phyloP scores from a whole-genome alignment of 2,329 filamentous ascomycete genomes.

The Apiospora aurea region DNA sequence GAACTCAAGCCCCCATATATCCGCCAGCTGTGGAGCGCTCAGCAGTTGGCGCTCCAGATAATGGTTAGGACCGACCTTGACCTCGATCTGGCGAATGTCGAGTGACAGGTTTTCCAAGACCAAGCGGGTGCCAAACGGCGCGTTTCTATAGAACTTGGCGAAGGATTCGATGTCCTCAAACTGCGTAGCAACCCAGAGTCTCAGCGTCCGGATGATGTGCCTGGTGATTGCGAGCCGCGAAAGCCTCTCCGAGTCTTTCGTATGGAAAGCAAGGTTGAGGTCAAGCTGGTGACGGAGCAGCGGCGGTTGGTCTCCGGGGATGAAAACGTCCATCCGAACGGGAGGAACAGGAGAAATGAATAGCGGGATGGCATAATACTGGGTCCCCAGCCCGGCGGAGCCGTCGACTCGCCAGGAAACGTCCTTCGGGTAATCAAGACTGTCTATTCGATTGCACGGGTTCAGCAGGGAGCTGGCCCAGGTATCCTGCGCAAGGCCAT shows the following conservation, averaged over 20 bases:
- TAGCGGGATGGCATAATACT: constrained; percentile 63
- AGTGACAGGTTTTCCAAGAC: constrained; percentile 59
- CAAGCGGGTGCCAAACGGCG: constrained; percentile 66
- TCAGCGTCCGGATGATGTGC: constrained; percentile 61
- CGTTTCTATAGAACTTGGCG: constrained; percentile 48
- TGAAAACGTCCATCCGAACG: constrained; percentile 64
- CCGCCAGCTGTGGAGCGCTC: constrained; percentile 49
- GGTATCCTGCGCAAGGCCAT: constrained; percentile 27
- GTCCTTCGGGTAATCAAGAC: constrained; percentile 51
- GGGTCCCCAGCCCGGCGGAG: constrained; percentile 62
- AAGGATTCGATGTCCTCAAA: constrained; percentile 40
- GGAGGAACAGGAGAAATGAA: constrained; percentile 56
- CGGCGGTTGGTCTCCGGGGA: constrained; percentile 56
- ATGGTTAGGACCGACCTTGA: constrained; percentile 58
- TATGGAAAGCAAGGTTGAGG: constrained; percentile 62
- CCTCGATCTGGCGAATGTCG: constrained; percentile 52
- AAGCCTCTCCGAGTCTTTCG: constrained; percentile 56
- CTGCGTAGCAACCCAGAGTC: constrained; percentile 54
- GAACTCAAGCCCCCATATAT: constrained; percentile 52
- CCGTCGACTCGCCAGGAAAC: constrained; percentile 67
- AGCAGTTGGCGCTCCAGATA: constrained; percentile 61
- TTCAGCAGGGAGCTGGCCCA: constrained; percentile 63
- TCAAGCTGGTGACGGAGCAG: constrained; percentile 55
- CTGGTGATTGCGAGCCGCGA: constrained; percentile 58
- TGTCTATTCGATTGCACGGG: constrained; percentile 67